phyloP scores from a whole-genome alignment of 768 basidiomycete genomes.

The Xerocomus spinulosus region DNA sequence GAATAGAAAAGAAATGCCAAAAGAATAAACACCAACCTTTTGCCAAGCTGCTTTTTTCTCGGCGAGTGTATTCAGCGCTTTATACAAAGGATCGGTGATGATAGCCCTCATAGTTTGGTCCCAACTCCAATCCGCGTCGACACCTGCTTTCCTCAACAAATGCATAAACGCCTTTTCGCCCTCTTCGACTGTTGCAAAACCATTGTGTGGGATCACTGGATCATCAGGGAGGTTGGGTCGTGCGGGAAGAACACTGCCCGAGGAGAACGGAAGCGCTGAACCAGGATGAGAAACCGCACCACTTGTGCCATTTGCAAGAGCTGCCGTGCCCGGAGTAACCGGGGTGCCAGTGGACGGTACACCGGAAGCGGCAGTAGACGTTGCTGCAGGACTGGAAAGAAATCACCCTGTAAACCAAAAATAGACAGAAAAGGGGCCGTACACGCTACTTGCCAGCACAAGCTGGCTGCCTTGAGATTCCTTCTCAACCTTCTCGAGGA shows the following conservation, averaged over 20 bases:
- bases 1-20: neutral
- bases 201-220: slow-evolving; percentile 85
- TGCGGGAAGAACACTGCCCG: slow-evolving; percentile 59
- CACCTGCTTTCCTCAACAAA: slow-evolving; percentile 82
- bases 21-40: slow-evolving; percentile 54
- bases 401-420: slow-evolving; percentile 3
- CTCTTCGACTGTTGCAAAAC: slow-evolving; percentile 80
- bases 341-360: slow-evolving; percentile 45
- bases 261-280: slow-evolving; percentile 59
- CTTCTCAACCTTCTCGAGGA: slow-evolving; percentile 83
- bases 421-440: slow-evolving; percentile 4
- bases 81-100: slow-evolving; percentile 97
- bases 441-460: slow-evolving; percentile 31
- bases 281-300: slow-evolving; percentile 43
- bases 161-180: slow-evolving; percentile 94
- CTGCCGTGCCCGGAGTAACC: slow-evolving; percentile 33
- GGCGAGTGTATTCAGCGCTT: slow-evolving; percentile 85
- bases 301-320: slow-evolving; percentile 45
- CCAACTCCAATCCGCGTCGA: slow-evolving; percentile 95
- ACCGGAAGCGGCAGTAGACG: slow-evolving; percentile 39
- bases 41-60: slow-evolving; percentile 95
- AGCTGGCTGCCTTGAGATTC: slow-evolving; percentile 45
- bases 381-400: slow-evolving; percentile 27
- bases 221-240: slow-evolving; percentile 82
- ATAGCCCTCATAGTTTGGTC: slow-evolving; percentile 97